These are phyloP conservation scores for Theileria equi DNA, from an alignment of 169 alveolate species.

Conservation along the genomic window DNA sequence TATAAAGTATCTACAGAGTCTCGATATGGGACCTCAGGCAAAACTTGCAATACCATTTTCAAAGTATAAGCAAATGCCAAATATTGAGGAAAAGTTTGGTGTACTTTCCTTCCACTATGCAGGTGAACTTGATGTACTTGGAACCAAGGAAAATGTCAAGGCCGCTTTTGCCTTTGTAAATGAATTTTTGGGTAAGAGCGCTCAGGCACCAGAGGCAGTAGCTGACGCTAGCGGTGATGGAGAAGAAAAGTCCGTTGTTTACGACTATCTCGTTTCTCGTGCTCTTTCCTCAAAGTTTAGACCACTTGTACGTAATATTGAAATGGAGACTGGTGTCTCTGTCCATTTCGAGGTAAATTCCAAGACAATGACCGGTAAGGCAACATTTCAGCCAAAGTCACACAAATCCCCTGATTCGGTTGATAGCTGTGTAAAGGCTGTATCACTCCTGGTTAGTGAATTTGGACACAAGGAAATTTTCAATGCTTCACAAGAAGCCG, in stretches of 20 bases:
- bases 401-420: background rate
- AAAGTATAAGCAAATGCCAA: background rate
- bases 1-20: conserved; percentile 2
- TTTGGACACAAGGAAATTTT: conserved; percentile 6
- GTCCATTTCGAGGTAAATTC: conserved; percentile 39
- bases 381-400: background rate
- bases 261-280: conserved; percentile 37
- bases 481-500: conserved; percentile 6
- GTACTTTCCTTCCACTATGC: conserved; percentile 43
- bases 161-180: conserved; percentile 18
- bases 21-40: conserved; percentile 2
- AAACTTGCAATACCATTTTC: background rate
- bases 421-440: background rate
- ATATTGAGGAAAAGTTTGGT: conserved; percentile 36
- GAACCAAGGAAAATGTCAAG: conserved; percentile 43
- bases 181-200: background rate
- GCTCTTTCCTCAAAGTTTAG: conserved; percentile 48
- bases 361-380: conserved; percentile 24
- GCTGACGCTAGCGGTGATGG: conserved; percentile 26
- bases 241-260: conserved; percentile 6
- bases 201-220: background rate
- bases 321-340: conserved; percentile 35
- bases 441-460: background rate
- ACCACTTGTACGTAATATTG: conserved; percentile 29
- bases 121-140: conserved; percentile 47